Conservation (phyloP, 495 filamentous ascomycete genomes). For the Neurospora sp. region DNA sequence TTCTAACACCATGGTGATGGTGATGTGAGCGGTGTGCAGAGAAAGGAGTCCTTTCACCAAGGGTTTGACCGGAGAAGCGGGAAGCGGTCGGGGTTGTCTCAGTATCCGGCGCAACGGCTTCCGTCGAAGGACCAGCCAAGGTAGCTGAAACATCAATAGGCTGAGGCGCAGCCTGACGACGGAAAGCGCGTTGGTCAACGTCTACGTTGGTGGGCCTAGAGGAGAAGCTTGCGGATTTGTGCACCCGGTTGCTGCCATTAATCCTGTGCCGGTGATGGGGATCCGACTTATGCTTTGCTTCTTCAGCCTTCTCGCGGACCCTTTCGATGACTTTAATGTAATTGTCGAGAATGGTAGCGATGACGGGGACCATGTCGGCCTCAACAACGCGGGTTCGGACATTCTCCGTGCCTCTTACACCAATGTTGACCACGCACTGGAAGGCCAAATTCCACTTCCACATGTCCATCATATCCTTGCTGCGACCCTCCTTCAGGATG, state of each 20-base stretch:
- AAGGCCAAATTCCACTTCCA: constrained; percentile 99
- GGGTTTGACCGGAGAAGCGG: constrained; percentile 56
- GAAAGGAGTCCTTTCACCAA: constrained; percentile 64
- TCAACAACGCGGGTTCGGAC: constrained; percentile 93
- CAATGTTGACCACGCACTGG: constrained; percentile 97
- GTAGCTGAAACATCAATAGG: constrained; percentile 37
- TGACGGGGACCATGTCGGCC: constrained; percentile 97
- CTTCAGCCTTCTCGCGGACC: constrained; percentile 73
- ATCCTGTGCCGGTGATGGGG: constrained; percentile 35
- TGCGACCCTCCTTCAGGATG: constrained; percentile 93
- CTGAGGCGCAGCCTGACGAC: constrained; percentile 36
- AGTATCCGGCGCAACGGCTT: constrained; percentile 24
- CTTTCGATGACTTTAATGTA: constrained; percentile 95
- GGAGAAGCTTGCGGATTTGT: constrained; percentile 39
- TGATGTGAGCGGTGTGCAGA: constrained; percentile 43
- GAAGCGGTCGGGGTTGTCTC: constrained; percentile 55
- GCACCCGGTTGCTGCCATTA: constrained; percentile 29
- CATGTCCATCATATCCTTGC: constrained; percentile 98
- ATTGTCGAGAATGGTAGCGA: constrained; percentile 97
- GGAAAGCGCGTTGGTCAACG: constrained; percentile 35
- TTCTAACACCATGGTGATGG: constrained; percentile 50
- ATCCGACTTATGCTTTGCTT: constrained; percentile 43
- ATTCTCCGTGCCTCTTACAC: constrained; percentile 85
- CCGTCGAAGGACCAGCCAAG: constrained; percentile 36
- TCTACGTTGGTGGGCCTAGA: constrained; percentile 38